Evolutionary conservation across 495 filamentous ascomycete species (phyloP), one percentile per base, ranked within the genome.

Genomic region (Trichoderma erinaceum): DNA sequence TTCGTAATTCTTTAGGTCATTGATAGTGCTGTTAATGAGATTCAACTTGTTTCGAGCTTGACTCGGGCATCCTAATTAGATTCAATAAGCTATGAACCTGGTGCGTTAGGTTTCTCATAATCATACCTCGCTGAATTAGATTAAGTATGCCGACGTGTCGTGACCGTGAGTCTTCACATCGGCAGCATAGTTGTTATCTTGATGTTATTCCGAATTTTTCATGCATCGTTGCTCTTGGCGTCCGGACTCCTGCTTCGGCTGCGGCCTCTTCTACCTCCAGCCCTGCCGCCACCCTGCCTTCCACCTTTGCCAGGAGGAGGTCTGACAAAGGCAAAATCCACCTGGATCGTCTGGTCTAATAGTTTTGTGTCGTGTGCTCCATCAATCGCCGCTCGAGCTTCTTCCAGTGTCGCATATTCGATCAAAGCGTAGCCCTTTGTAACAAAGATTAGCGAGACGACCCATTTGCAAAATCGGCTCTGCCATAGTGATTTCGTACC

Each of bases 261-360:
- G 21, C 79, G 74, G 0, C 86, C 84, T 67, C 81, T 78, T 32
- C 87, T 78, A 25, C 78, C 82, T 61, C 80, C 81, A 64, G 80
- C 79, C 41, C 79, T 79, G 41, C 81, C 82, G 32, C 79, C 79
- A n/a, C 84, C 82, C 63, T 85, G 83, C 18, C 78, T 80, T 66
- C 81, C 82, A 56, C 76, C 77, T 75, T 88, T 86, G 23, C 85
- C 82, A 16, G 93, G 92, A 52, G 96, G 94, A 63, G 96, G 93
- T 64, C 96, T 86, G 50, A 99, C 96, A 78, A 99, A 98, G 3
- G 94, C 96, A 77, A 94, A 99, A 81, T 99, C 96, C 58, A 96
- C 92, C 63, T 84, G 76, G 63, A 99, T 88, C 1, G 91, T 96
- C 83, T 98, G 93, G 70, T 98, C 95, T 38, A 99, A 87, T 41